These are phyloP conservation scores for Tetrapisispora arboricola DNA, from an alignment of 805 yeast genomes.

Conservation along the genomic window DNA sequence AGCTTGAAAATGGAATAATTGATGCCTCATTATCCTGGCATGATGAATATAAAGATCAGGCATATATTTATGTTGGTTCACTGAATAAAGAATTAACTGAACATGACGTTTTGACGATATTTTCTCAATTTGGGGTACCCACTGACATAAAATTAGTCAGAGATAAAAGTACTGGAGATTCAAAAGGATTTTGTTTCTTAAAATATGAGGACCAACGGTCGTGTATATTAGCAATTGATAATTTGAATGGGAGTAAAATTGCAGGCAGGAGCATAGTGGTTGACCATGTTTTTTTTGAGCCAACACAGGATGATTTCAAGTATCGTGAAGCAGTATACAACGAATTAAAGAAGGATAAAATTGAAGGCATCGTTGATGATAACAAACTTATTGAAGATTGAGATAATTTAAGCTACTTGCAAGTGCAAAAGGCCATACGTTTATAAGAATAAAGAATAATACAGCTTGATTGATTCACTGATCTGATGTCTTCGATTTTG, in stretches of 20 bases:
- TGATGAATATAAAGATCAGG: constrained; percentile 64
- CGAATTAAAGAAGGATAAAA: constrained; percentile 14
- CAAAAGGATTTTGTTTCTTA: constrained; percentile 69
- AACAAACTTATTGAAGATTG: not conserved
- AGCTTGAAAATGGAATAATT: constrained; percentile 49
- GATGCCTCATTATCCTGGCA: constrained; percentile 75
- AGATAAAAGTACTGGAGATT: constrained; percentile 53
- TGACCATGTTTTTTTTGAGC: constrained; percentile 59
- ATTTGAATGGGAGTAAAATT: constrained; percentile 58
- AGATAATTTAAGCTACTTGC: too few relatives aligned
- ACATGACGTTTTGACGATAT: constrained; percentile 64
- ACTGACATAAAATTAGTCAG: constrained; percentile 61
- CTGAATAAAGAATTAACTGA: constrained; percentile 57
- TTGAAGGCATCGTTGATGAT: not conserved
- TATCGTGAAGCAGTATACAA: constrained; percentile 32
- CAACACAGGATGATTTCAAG: constrained; percentile 42
- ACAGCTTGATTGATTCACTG: too few relatives aligned
- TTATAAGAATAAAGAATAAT: not conserved
- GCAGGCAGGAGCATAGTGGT: constrained; percentile 47
- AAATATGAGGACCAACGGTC: constrained; percentile 77
- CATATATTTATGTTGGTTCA: constrained; percentile 70
- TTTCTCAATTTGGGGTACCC: constrained; percentile 86
- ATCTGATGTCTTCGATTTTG: too few relatives aligned
- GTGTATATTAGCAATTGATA: constrained; percentile 79
- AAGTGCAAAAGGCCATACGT: too few relatives aligned